Conservation (phyloP, 352 stramenopile genomes). For the Phytophthora aleatoria region DNA sequence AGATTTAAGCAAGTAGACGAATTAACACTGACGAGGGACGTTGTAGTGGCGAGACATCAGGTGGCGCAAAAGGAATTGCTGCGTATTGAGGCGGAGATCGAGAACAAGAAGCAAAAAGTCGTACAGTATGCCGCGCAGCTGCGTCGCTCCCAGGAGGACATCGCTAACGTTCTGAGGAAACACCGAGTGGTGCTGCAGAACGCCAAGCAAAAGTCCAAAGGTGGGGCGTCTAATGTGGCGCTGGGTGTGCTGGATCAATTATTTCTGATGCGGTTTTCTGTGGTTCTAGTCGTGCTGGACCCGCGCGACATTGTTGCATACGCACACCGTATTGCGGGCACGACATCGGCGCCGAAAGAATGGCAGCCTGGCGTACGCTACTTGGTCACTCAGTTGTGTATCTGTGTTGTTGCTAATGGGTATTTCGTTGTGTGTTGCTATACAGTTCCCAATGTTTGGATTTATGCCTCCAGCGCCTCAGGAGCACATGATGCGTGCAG, state of each 20-base stretch:
- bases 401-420: neutral
- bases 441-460: conserved; percentile 85
- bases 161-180: conserved; percentile 71
- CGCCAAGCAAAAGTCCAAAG: conserved; percentile 61
- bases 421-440: conserved; percentile 2
- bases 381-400: neutral
- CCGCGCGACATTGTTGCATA: conserved; percentile 78
- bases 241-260: no score
- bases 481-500: conserved; percentile 86
- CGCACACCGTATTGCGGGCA: conserved; percentile 79
- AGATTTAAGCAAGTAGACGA: neutral
- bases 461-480: conserved; percentile 86
- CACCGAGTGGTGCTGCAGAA: conserved; percentile 64
- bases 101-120: conserved; percentile 72
- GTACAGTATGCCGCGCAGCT: conserved; percentile 72
- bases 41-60: conserved; percentile 69
- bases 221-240: conserved; percentile 12
- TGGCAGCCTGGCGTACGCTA: conserved; percentile 76
- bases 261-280: neutral
- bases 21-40: neutral
- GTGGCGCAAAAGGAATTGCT: conserved; percentile 74
- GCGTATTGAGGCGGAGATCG: conserved; percentile 58
- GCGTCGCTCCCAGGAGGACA: conserved; percentile 67
- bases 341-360: conserved; percentile 71
- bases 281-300: conserved; percentile 58